Evolutionary conservation across 495 filamentous ascomycete species (phyloP).

Genomic region (Xylaria acuta): DNA sequence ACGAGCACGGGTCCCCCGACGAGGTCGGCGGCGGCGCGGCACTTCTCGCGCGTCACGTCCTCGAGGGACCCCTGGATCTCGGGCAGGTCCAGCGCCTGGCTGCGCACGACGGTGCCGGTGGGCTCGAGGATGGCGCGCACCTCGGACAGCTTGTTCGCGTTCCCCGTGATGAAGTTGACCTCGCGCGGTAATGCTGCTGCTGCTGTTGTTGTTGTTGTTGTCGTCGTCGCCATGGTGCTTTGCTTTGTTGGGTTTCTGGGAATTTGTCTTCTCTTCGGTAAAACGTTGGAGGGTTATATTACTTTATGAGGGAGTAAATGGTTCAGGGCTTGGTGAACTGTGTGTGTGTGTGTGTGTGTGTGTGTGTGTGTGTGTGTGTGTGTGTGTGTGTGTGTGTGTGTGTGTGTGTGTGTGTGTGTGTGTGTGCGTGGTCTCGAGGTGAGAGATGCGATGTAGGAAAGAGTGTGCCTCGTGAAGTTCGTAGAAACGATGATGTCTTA

Average conservation of each 20-base stretch:
- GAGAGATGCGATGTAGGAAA: neutral
- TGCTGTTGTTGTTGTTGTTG: constrained; percentile 23
- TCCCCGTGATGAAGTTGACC: constrained; percentile 95
- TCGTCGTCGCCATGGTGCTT: constrained; percentile 19
- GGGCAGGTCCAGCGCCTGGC: constrained; percentile 74
- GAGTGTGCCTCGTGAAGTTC: neutral
- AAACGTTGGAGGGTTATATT: neutral
- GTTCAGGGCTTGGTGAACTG: no score
- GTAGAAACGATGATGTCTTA: neutral
- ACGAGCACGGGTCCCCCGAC: constrained; percentile 87
- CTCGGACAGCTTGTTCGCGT: constrained; percentile 89
- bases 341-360: no score
- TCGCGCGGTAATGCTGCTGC: constrained; percentile 38
- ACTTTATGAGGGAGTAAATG: neutral
- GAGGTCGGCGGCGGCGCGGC: constrained; percentile 72
- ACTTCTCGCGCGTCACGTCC: constrained; percentile 89
- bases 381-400: no score
- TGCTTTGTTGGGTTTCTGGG: neutral
- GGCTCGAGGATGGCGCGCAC: constrained; percentile 83
- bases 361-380: no score
- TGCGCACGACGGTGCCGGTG: constrained; percentile 70
- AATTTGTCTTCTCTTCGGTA: neutral
- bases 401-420: no score
- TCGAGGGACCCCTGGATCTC: constrained; percentile 94
- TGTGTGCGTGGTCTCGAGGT: neutral